Percentiles rank a stretch among this genome's conserved stretches.
Evolutionary conservation across 2,329 filamentous ascomycete genomes (phyloP).

Genomic region (Hypoxylon rubiginosum): DNA sequence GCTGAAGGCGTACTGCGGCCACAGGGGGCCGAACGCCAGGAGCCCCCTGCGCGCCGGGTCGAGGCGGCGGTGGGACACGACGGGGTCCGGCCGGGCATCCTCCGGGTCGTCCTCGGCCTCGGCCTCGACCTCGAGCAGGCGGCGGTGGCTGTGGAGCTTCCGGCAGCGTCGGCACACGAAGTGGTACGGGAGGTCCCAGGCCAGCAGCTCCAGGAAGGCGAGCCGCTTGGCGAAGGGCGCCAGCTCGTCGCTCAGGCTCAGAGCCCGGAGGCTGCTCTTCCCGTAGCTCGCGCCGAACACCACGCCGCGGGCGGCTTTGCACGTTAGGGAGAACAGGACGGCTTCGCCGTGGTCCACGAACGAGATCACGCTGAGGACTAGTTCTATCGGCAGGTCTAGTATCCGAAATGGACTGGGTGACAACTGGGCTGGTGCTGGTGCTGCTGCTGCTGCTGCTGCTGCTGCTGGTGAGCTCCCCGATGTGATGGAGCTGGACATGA

Average conservation of each 20-base stretch:
- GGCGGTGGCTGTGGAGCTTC: constrained; percentile 20
- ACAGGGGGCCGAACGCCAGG: constrained; percentile 31
- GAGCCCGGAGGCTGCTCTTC: too few relatives aligned
- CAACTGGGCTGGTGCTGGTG: too few relatives aligned
- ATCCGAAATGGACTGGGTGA: constrained; percentile 4
- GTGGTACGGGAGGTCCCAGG: constrained; percentile 9
- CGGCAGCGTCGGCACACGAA: constrained; percentile 22
- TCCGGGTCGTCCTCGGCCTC: background rate
- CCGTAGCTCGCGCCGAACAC: constrained; percentile 3
- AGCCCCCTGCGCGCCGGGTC: constrained; percentile 1
- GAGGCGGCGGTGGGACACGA: background rate
- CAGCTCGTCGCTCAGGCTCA: too few relatives aligned
- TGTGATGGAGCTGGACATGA: too few relatives aligned
- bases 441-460: too few relatives aligned
- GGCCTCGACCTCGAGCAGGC: background rate
- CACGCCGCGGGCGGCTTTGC: constrained; percentile 12
- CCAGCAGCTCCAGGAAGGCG: constrained; percentile 20
- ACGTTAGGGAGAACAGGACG: constrained; percentile 29
- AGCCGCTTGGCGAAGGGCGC: background rate
- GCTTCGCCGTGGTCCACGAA: constrained; percentile 10
- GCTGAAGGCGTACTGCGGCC: constrained; percentile 25
- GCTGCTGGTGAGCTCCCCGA: too few relatives aligned
- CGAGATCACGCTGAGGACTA: constrained; percentile 16
- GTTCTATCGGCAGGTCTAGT: constrained; percentile 21
- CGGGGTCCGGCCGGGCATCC: background rate